Percentiles rank a stretch among this genome's conserved stretches.
phyloP scores from a whole-genome alignment of 2,329 filamentous ascomycete species.

The Simplicillium sp. region DNA sequence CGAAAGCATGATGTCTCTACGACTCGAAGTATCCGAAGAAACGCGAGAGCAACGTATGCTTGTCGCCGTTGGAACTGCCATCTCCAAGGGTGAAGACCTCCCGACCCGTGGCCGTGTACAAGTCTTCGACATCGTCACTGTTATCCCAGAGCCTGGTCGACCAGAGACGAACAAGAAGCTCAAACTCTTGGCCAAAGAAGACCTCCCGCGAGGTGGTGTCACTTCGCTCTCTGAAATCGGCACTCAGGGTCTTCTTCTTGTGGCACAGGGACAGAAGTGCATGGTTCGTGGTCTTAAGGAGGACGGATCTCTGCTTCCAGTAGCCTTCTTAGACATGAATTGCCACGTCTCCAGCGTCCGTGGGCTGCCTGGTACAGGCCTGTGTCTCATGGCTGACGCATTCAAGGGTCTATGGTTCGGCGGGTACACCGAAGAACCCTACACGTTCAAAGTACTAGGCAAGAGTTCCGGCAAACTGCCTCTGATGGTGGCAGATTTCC shows the following conservation, averaged over 20 bases:
- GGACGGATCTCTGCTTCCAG: slow-evolving; percentile 82
- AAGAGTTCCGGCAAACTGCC: slow-evolving; percentile 75
- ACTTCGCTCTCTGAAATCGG: slow-evolving; percentile 79
- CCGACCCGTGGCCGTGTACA: slow-evolving; percentile 77
- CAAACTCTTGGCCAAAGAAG: slow-evolving; percentile 80
- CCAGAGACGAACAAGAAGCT: slow-evolving; percentile 81
- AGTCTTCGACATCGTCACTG: slow-evolving; percentile 83
- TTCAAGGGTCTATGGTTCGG: slow-evolving; percentile 94
- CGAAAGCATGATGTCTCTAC: slow-evolving; percentile 73
- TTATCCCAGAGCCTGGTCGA: slow-evolving; percentile 78
- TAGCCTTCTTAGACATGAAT: slow-evolving; percentile 97
- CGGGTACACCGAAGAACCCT: slow-evolving; percentile 93
- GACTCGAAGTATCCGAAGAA: slow-evolving; percentile 82
- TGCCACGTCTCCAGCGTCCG: slow-evolving; percentile 84
- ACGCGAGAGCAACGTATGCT: slow-evolving; percentile 80
- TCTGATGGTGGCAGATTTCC: slow-evolving; percentile 73
- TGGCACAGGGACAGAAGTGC: slow-evolving; percentile 91
- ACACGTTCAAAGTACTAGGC: slow-evolving; percentile 86
- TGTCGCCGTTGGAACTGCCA: slow-evolving; percentile 75
- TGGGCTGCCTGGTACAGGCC: slow-evolving; percentile 70
- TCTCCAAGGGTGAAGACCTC: slow-evolving; percentile 83
- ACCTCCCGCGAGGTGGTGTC: slow-evolving; percentile 84
- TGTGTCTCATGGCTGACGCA: slow-evolving; percentile 82
- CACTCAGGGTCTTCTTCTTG: slow-evolving; percentile 78
- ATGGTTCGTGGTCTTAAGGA: slow-evolving; percentile 96